Base-by-base conservation (phyloP, 1,284 basidiomycete species). In the Austroboletus novae-zelandiae region DNA sequence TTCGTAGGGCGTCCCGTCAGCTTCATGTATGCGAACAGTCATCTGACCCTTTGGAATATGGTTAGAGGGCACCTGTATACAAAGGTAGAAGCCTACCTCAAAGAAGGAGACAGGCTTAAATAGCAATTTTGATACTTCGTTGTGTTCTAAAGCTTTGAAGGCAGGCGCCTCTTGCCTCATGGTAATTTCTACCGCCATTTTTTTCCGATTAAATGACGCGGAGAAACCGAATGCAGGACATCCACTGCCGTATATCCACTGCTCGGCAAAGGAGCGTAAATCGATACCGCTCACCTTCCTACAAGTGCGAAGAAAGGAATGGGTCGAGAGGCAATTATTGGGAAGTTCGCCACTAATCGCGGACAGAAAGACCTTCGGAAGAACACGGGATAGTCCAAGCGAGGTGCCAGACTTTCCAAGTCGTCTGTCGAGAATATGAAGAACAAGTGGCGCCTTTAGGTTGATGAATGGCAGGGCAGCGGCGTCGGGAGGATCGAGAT, bases 11-110 rank as follows among this genome's bases (percentile, higher is more conserved):
- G 97, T 98, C 1, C 97, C 97, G 66, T 99, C 97, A 1, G 95
- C 95, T 75, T 99, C 97, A 67, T 99, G 95, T 51, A 99, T 98
- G 17, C 97, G 91, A 47, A 99, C 91, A 15, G 97, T 98, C 89
- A 99, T 93, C 75, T 94, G 93, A 14, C 95, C 96, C 80, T 93
- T 15, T 17, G 18, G 37, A 30, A 23, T 11, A 43, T 10, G 20
- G 39, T 59, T 40, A 62, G 44, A 53, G 31, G 9, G 14, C 20
- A 23, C 17, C 49, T 40, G 20, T 48, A 42, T 43, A 31, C 46
- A 3, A 35, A 51, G n/a, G 45, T 6, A 36, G 20, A 27, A 20
- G 59, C 62, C 31, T 53, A 86, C 89, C 72, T 97, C 94, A 58
- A 98, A 98, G 62, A 91, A 85, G 7, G 83, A 75, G 1, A 94